phyloP scores from a whole-genome alignment of 1,284 basidiomycete species.

The Xanthoconium separans region DNA sequence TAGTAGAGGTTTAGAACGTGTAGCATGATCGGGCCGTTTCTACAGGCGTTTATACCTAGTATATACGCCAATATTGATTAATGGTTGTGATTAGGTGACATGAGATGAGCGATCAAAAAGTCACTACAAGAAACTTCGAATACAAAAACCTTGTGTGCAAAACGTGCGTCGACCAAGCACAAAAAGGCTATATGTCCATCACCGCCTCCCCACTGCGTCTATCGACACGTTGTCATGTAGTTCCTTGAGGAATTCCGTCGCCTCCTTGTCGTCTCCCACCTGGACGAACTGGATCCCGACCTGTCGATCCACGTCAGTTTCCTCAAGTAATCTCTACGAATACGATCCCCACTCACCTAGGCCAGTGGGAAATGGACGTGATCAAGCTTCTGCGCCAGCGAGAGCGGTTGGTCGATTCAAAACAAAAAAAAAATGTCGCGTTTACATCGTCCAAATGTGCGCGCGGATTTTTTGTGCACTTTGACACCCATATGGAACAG shows the following conservation, averaged over 20 bases:
- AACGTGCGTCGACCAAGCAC: no score
- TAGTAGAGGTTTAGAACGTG: no score
- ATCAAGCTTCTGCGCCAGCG: conserved; percentile 49
- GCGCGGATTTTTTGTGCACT: no score
- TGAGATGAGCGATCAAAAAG: no score
- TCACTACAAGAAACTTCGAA: no score
- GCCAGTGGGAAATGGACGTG: conserved; percentile 47
- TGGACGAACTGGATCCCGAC: conserved; percentile 65
- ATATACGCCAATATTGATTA: no score
- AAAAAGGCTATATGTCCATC: conserved; percentile 17
- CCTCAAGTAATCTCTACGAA: no score
- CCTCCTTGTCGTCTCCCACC: conserved; percentile 45
- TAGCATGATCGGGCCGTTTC: no score
- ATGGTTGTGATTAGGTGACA: no score
- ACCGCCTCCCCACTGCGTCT: conserved; percentile 32
- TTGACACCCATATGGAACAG: no score
- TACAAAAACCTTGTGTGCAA: no score
- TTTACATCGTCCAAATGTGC: not conserved
- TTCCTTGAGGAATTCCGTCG: conserved; percentile 44
- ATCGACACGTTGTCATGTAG: conserved; percentile 58
- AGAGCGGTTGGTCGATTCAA: conserved; percentile 51
- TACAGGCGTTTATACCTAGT: no score
- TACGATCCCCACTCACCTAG: conserved; percentile 38
- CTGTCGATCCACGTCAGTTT: conserved; percentile 24
- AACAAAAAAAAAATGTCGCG: not conserved